A percentile compares a stretch with the other conserved stretches of the same genome.
These are phyloP conservation scores for Phytophthora lateralis DNA, from an alignment of 352 stramenopile species.

Conservation along the genomic window DNA sequence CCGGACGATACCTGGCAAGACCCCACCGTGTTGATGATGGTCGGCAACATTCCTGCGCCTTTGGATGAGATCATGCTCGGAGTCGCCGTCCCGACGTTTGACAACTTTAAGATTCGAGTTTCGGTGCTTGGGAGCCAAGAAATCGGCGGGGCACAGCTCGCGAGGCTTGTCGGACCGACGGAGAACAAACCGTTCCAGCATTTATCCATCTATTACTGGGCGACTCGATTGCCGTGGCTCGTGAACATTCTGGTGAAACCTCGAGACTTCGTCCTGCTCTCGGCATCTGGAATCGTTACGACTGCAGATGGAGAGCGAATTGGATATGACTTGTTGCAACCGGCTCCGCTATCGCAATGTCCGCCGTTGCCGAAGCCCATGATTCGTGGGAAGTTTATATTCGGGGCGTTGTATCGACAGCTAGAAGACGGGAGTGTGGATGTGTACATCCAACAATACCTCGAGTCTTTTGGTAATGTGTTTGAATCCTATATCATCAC, in stretches of 20 bases:
- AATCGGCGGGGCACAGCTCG: conserved; percentile 52
- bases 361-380: conserved; percentile 26
- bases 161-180: conserved; percentile 50
- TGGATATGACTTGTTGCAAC: conserved; percentile 63
- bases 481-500: conserved; percentile 35
- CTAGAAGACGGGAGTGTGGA: conserved; percentile 37
- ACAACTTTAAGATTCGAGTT: conserved; percentile 43
- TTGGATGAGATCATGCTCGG: conserved; percentile 75
- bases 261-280: conserved; percentile 50
- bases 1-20: conserved; percentile 38
- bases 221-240: conserved; percentile 41
- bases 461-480: conserved; percentile 34
- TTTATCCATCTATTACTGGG: conserved; percentile 53
- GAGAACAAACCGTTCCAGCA: conserved; percentile 47
- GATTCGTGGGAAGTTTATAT: conserved; percentile 41
- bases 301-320: conserved; percentile 44
- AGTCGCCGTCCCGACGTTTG: conserved; percentile 45
- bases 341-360: conserved; percentile 42
- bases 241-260: conserved; percentile 50
- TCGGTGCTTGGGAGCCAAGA: conserved; percentile 30
- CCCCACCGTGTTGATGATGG: conserved; percentile 41
- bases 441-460: conserved; percentile 42
- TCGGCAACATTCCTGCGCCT: conserved; percentile 43
- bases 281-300: conserved; percentile 44
- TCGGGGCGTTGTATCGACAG: conserved; percentile 38